Evolutionary conservation across 78 protist species (phyloP).

Genomic region (Neovahlkampfia damariscottae): DNA sequence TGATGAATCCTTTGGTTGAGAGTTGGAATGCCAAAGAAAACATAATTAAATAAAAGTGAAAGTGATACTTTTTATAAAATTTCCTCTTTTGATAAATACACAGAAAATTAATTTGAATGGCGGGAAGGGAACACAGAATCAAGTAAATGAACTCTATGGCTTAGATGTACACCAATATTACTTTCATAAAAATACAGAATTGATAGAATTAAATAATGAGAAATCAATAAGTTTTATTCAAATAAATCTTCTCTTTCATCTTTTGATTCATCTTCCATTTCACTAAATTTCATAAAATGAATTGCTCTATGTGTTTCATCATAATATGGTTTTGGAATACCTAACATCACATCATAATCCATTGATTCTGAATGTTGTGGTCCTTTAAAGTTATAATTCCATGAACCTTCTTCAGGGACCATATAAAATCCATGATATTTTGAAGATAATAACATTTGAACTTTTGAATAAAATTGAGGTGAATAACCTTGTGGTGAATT

Average conservation of each 20-base stretch:
- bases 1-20: no score
- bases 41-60: no score
- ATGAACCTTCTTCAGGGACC: slow-evolving; percentile 85
- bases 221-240: no score
- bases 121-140: no score
- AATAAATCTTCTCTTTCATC: not conserved
- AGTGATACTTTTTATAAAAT: no score
- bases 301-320: slow-evolving; percentile 93
- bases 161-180: no score
- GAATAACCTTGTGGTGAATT: slow-evolving; percentile 67
- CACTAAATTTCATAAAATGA: slow-evolving; percentile 75
- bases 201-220: no score
- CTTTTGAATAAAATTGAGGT: slow-evolving; percentile 78
- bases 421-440: slow-evolving; percentile 88
- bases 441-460: slow-evolving; percentile 91
- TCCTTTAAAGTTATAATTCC: slow-evolving; percentile 98
- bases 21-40: no score
- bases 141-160: no score
- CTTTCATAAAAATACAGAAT: no score
- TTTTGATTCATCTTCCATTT: slow-evolving; percentile 21
- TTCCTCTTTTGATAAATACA: no score
- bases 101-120: no score
- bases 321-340: slow-evolving; percentile 85
- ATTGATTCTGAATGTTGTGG: slow-evolving; percentile 50
- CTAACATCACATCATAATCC: slow-evolving; percentile 85